phyloP scores from a whole-genome alignment of 371 early-diverging fungal genomes.

The Parasitella parasitica region DNA sequence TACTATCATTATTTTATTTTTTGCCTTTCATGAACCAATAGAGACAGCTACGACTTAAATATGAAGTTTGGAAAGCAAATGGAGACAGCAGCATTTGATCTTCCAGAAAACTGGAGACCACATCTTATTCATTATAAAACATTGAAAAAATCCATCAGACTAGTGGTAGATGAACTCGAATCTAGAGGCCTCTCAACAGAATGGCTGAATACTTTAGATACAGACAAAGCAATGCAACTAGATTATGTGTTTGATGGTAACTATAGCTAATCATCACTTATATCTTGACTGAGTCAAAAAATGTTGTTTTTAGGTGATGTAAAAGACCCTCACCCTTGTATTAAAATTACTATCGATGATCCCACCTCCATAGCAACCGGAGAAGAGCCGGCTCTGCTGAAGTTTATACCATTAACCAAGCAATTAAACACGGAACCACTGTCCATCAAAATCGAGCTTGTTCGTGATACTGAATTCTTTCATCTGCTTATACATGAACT shows the following conservation, averaged over 20 bases:
- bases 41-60: background rate
- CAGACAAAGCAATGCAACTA: slow-evolving; percentile 25
- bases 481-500: slow-evolving; percentile 51
- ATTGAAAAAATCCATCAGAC: slow-evolving; percentile 68
- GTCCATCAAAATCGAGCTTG: slow-evolving; percentile 48
- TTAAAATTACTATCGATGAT: slow-evolving; percentile 36
- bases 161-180: slow-evolving; percentile 69
- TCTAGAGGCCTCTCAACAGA: slow-evolving; percentile 36
- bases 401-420: slow-evolving; percentile 17
- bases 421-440: slow-evolving; percentile 14
- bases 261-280: background rate
- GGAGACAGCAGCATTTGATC: slow-evolving; percentile 56
- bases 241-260: slow-evolving; percentile 51
- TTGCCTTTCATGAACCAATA: slow-evolving; percentile 13
- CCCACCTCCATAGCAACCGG: slow-evolving; percentile 9
- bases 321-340: slow-evolving; percentile 36
- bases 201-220: slow-evolving; percentile 31
- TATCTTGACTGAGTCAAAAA: background rate
- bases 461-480: slow-evolving; percentile 61
- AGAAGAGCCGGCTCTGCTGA: slow-evolving; percentile 14
- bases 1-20: background rate
- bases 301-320: slow-evolving; percentile 20
- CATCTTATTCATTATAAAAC: slow-evolving; percentile 70
- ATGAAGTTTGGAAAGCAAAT: slow-evolving; percentile 70
- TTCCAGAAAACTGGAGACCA: slow-evolving; percentile 71